phyloP scores from a whole-genome alignment of 306 rosid species.

The Medicago ruthenica region DNA sequence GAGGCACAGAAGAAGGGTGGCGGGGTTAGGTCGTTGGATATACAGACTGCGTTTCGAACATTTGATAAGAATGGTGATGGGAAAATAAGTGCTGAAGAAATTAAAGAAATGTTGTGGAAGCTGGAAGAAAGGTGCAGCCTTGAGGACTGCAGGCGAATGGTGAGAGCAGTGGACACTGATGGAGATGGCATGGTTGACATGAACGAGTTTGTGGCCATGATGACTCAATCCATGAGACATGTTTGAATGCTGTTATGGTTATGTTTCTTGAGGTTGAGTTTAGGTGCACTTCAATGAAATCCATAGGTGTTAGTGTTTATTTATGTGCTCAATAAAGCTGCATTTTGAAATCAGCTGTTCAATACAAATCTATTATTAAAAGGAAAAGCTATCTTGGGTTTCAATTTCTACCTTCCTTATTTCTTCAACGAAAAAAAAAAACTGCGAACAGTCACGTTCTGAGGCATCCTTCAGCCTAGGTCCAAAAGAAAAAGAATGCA shows the following conservation, averaged over 20 bases:
- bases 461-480: too few species aligned
- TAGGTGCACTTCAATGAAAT: not conserved
- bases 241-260: constrained; percentile 28
- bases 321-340: not conserved
- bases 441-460: too few species aligned
- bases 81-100: constrained; percentile 87
- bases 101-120: constrained; percentile 61
- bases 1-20: constrained; percentile 75
- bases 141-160: constrained; percentile 76
- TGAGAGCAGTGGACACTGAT: constrained; percentile 73
- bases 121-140: constrained; percentile 78
- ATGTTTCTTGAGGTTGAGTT: constrained; percentile 20
- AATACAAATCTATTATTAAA: not conserved
- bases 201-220: constrained; percentile 83
- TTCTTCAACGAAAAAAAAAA: too few species aligned
- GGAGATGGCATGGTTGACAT: constrained; percentile 88
- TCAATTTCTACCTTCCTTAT: too few species aligned
- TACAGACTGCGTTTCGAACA: constrained; percentile 62
- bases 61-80: constrained; percentile 81
- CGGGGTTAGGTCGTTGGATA: constrained; percentile 62
- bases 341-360: not conserved
- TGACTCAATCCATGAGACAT: constrained; percentile 60
- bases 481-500: too few species aligned
- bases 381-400: constrained; percentile 2
- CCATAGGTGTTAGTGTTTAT: not conserved